These are phyloP conservation scores for Sonneratia caseolaris DNA, from an alignment of 345 rosid genomes.

Conservation along the genomic window DNA sequence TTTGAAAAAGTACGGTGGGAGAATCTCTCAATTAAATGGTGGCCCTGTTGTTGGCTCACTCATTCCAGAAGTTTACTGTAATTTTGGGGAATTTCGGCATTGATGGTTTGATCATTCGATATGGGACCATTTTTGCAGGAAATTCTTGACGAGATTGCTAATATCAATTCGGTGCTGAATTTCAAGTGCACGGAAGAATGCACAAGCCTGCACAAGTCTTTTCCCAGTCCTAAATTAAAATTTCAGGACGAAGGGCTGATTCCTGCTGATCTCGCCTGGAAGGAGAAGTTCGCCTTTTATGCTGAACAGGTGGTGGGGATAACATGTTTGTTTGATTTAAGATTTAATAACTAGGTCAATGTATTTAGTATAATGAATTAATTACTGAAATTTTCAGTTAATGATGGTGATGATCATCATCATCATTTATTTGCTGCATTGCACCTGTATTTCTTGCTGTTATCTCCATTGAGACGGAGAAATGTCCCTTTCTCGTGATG, in stretches of 20 bases:
- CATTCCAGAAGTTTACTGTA: not conserved
- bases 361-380: too few relatives aligned
- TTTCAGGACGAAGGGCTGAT: conserved; percentile 4
- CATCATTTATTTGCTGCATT: too few relatives aligned
- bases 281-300: conserved; percentile 31
- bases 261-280: conserved; percentile 31
- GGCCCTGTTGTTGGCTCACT: not conserved
- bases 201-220: conserved; percentile 17
- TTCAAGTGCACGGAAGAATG: conserved; percentile 45
- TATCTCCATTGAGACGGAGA: too few relatives aligned
- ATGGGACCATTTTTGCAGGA: conserved; percentile 44
- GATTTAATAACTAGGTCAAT: not conserved
- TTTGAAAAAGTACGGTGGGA: too few relatives aligned
- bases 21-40: not conserved
- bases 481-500: too few relatives aligned
- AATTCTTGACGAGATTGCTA: conserved; percentile 71
- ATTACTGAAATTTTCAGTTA: too few relatives aligned
- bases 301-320: conserved; percentile 43
- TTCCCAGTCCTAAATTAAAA: conserved; percentile 3
- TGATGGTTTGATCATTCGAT: not conserved
- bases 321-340: not conserved
- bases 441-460: not conserved
- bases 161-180: conserved; percentile 77
- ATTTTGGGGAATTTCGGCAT: not conserved
- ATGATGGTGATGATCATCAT: too few relatives aligned